phyloP scores from a whole-genome alignment of 1,284 basidiomycete species.

The Ceraceosorus guamensis region DNA sequence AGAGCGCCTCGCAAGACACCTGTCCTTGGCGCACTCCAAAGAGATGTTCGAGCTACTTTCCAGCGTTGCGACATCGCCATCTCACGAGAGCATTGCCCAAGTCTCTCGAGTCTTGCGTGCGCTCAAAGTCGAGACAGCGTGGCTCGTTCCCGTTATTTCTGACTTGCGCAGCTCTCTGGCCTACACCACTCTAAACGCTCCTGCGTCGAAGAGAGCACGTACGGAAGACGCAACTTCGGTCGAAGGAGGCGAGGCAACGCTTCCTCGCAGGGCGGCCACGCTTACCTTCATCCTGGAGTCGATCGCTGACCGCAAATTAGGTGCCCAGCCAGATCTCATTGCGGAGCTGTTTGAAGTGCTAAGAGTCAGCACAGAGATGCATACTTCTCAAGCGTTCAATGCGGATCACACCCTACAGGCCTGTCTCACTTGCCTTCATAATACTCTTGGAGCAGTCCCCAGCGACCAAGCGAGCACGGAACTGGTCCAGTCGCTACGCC shows the following conservation, averaged over 20 bases:
- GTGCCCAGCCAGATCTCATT: slow-evolving; percentile 65
- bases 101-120: slow-evolving; percentile 21
- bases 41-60: slow-evolving; percentile 56
- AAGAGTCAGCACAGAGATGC: slow-evolving; percentile 60
- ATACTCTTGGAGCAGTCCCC: slow-evolving; percentile 56
- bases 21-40: slow-evolving; percentile 55
- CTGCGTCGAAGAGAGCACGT: slow-evolving; percentile 23
- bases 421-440: slow-evolving; percentile 65
- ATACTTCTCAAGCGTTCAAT: slow-evolving; percentile 56
- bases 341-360: slow-evolving; percentile 68
- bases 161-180: slow-evolving; percentile 53
- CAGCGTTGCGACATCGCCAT: slow-evolving; percentile 23
- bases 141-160: slow-evolving; percentile 61
- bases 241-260: not conserved
- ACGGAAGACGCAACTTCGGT: no score
- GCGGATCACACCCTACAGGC: slow-evolving; percentile 79
- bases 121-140: slow-evolving; percentile 42
- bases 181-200: slow-evolving; percentile 54
- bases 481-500: slow-evolving; percentile 29
- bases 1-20: slow-evolving; percentile 54
- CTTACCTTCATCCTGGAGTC: slow-evolving; percentile 61
- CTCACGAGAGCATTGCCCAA: slow-evolving; percentile 17
- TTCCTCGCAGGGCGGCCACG: slow-evolving; percentile 18
- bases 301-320: slow-evolving; percentile 59
- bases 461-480: slow-evolving; percentile 17